These are phyloP conservation scores for Rhodotorula mucilaginosa DNA, from an alignment of 1,284 basidiomycete species.

Conservation along the genomic window DNA sequence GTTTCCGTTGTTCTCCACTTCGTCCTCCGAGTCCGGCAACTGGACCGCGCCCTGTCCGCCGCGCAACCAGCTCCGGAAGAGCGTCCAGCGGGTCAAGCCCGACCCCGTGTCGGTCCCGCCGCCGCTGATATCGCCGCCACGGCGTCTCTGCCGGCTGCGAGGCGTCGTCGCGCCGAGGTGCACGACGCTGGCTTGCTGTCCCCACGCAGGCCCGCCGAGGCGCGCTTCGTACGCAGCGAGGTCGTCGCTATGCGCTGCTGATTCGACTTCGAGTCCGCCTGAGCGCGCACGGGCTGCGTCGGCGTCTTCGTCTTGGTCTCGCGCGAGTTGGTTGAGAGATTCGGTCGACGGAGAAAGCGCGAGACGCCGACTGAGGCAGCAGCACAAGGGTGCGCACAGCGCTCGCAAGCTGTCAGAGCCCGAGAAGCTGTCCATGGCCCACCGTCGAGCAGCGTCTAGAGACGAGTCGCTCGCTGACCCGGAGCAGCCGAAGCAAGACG, in stretches of 20 bases:
- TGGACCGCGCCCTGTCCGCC: constrained; percentile 18
- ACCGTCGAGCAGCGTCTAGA: no score
- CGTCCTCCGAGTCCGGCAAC: constrained; percentile 29
- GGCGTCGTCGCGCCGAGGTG: constrained; percentile 2
- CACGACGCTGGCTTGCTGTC: background rate
- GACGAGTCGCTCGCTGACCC: no score
- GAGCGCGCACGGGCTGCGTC: constrained; percentile 1
- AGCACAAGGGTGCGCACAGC: constrained; percentile 19
- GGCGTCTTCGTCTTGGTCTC: background rate
- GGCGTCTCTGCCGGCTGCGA: background rate
- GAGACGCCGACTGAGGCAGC: constrained; percentile 16
- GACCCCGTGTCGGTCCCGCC: constrained; percentile 25
- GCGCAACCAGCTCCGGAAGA: constrained; percentile 36
- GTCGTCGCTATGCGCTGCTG: background rate
- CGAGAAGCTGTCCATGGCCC: constrained; percentile 33
- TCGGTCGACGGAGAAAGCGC: constrained; percentile 24
- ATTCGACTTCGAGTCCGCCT: no score
- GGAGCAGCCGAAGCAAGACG: no score
- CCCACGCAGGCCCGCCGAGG: background rate
- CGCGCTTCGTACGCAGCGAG: background rate
- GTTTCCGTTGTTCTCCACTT: constrained; percentile 3
- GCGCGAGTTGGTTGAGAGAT: background rate
- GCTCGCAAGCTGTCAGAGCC: constrained; percentile 24
- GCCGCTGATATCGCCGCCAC: constrained; percentile 31
- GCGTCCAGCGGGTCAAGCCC: constrained; percentile 35